Conservation (phyloP, 768 basidiomycete species). For the Suillus decipiens region DNA sequence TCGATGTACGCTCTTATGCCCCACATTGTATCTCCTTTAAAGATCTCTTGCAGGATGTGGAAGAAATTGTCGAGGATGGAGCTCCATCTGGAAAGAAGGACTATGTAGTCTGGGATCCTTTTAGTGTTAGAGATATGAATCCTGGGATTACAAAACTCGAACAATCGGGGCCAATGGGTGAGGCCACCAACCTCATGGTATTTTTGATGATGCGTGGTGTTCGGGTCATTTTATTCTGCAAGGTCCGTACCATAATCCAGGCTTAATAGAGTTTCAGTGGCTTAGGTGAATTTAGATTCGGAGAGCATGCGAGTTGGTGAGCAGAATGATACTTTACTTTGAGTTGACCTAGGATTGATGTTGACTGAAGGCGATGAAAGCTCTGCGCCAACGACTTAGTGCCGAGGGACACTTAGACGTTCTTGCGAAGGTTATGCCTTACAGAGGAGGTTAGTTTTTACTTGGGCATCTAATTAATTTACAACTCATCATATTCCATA, state of each 20-base stretch:
- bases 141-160: conserved; percentile 54
- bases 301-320: conserved; percentile 79
- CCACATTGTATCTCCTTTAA: background rate
- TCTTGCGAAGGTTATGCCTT: conserved; percentile 73
- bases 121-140: conserved; percentile 45
- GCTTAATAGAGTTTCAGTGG: background rate
- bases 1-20: conserved; percentile 38
- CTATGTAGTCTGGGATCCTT: conserved; percentile 76
- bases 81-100: conserved; percentile 82
- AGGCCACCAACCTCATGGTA: conserved; percentile 73
- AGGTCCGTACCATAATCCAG: conserved; percentile 42
- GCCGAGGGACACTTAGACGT: conserved; percentile 78
- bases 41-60: conserved; percentile 45
- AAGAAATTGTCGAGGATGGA: conserved; percentile 76
- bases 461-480: background rate
- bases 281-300: conserved; percentile 52
- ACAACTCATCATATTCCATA: background rate
- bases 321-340: conserved; percentile 16
- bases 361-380: conserved; percentile 71
- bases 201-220: conserved; percentile 83
- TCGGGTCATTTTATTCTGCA: conserved; percentile 87
- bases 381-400: conserved; percentile 66
- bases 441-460: conserved; percentile 67
- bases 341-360: background rate
- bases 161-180: conserved; percentile 56